Conservation (phyloP, 192 early-diverging fungal genomes). For the Mortierella claussenii region DNA sequence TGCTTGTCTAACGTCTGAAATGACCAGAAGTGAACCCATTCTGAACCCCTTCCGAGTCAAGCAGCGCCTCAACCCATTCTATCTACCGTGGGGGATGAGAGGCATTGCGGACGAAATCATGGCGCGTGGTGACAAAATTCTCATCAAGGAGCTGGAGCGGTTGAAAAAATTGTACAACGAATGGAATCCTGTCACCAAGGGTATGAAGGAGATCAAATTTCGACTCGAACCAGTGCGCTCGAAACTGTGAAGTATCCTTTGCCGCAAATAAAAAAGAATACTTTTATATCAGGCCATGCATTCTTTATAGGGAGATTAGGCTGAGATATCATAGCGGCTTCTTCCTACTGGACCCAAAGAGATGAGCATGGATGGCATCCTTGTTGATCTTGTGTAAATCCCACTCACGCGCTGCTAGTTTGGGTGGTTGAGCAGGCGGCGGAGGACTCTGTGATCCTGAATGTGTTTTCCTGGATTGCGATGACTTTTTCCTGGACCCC, state of each 20-base stretch:
- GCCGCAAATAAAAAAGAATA: too few species aligned
- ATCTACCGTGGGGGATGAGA: slow-evolving; percentile 95
- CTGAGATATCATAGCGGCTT: too few species aligned
- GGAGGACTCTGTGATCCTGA: neutral
- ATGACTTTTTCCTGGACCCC: too few species aligned
- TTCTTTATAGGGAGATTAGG: too few species aligned
- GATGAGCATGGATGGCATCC: slow-evolving; percentile 7
- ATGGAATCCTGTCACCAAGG: slow-evolving; percentile 82
- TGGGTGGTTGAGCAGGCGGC: too few species aligned
- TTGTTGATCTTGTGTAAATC: slow-evolving; percentile 45
- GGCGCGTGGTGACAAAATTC: slow-evolving; percentile 62
- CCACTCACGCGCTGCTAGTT: slow-evolving; percentile 23
- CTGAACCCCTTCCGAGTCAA: slow-evolving; percentile 73
- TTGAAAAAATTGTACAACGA: slow-evolving; percentile 75
- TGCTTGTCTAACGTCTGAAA: slow-evolving; percentile 13
- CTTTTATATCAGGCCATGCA: too few species aligned
- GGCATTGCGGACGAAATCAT: slow-evolving; percentile 77
- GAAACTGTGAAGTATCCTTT: slow-evolving; percentile 66
- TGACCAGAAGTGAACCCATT: slow-evolving; percentile 37
- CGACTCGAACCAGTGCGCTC: slow-evolving; percentile 85
- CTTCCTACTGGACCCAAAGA: neutral
- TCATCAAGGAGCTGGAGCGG: slow-evolving; percentile 73
- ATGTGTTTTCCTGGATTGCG: neutral
- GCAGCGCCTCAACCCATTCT: slow-evolving; percentile 83
- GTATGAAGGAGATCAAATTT: slow-evolving; percentile 87